A percentile compares a stretch with the other conserved stretches of the same genome.
Conservation (phyloP, 1,284 basidiomycete species). For the Trichosporon sp. region DNA sequence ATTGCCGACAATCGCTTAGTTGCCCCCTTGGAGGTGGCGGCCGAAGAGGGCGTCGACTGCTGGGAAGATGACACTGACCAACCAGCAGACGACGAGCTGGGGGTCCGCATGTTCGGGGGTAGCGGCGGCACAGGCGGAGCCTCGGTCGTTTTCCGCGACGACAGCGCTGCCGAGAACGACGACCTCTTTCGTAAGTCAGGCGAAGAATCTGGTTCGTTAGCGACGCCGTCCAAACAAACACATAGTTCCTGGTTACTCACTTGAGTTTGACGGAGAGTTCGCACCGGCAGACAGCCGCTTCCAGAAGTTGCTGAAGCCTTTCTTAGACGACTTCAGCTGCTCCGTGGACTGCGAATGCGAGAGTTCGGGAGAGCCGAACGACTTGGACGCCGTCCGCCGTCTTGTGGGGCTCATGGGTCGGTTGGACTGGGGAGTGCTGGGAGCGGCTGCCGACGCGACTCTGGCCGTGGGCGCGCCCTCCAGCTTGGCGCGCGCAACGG, state of each 20-base stretch:
- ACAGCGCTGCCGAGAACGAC: not conserved
- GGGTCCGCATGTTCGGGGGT: conserved; percentile 33
- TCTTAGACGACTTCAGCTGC: conserved; percentile 10
- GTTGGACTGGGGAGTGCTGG: not conserved
- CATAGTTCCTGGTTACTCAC: not conserved
- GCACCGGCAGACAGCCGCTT: conserved; percentile 9
- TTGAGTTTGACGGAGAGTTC: not conserved
- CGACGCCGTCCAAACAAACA: not conserved
- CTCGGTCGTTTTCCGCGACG: not conserved
- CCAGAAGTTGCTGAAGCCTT: conserved; percentile 10
- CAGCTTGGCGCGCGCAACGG: not conserved
- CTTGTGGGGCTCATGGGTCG: not conserved
- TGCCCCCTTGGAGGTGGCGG: conserved; percentile 15
- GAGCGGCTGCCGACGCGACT: not conserved
- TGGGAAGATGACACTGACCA: conserved; percentile 8
- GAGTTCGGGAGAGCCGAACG: not conserved
- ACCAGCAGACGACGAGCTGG: conserved; percentile 17
- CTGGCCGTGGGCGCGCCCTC: not conserved
- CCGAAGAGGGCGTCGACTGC: conserved; percentile 6
- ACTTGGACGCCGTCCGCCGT: not conserved
- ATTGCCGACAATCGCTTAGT: conserved; percentile 19
- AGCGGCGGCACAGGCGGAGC: conserved; percentile 35
- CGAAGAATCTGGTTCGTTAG: not conserved
- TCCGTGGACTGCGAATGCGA: conserved; percentile 5
- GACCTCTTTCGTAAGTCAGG: not conserved